Base-by-base conservation (phyloP, 2,329 filamentous ascomycete species). In the Fusarium oxysporum region DNA sequence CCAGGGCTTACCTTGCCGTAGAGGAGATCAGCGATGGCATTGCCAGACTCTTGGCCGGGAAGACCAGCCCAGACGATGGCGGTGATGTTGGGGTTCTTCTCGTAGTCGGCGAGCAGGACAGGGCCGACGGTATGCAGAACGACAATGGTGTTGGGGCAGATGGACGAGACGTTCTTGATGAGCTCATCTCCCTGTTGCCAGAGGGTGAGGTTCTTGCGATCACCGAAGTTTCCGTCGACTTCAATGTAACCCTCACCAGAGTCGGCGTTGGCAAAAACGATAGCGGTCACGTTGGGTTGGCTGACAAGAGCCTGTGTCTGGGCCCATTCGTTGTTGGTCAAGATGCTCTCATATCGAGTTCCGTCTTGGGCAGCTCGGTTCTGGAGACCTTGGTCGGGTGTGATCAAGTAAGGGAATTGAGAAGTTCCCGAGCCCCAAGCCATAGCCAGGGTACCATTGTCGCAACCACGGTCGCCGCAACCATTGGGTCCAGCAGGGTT, bases 261-360 rank as follows among this genome's bases (percentile, higher is more conserved):
- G 79, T 95, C 88, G 19, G 95, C 91, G 75, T 97, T 97, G 78
- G 93, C 95, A 77, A 98, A 98, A 16, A 98, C 95, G 45, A 99
- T 88, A 72, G 95, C 86, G 1, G 91, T 91, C 19, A 90, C 91
- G 64, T 90, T 85, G n/a, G 88, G 86, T 75, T 92, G 87, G 13
- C 84, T 83, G 17, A 92, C 83, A 4, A 97, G 81, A 1, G 81
- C 84, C 74, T 90, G 82, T 51, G 91, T 91, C 79, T 93, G 80
- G 83, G 85, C 79, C 86, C 91, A 77, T 81, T 90, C 83, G 76
- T 90, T 88, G 83, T 91, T 92, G 81, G 90, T 86, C 14, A 92
- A 85, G 69, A 94, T 86, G 77, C 92, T 91, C 81, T 93, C 92
- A 68, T 92, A 87, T 8, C 85, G 83, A 12, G 86, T 84, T 43